Percentiles rank a stretch among this genome's conserved stretches.
These are phyloP conservation scores for Colletotrichum liaoningense DNA, from an alignment of 2,329 filamentous ascomycete genomes.

Conservation along the genomic window DNA sequence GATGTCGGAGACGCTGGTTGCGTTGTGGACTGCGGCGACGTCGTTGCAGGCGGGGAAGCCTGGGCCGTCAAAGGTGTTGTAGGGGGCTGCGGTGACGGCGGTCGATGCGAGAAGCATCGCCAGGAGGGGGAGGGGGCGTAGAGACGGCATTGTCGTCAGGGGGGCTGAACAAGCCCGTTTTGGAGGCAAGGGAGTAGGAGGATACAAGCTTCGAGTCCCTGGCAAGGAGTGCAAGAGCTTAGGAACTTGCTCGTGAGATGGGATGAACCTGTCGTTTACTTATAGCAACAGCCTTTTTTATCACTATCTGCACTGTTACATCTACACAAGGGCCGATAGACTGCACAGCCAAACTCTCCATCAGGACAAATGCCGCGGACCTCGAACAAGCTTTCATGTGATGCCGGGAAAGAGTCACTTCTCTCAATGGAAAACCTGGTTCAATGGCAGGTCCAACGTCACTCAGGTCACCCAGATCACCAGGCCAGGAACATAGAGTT, in stretches of 20 bases:
- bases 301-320: no score
- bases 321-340: no score
- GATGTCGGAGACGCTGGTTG: constrained; percentile 58
- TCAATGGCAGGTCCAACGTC: background rate
- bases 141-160: background rate
- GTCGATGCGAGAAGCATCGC: constrained; percentile 36
- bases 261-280: background rate
- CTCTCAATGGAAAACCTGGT: background rate
- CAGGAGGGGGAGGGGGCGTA: background rate
- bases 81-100: constrained; percentile 45
- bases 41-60: constrained; percentile 60
- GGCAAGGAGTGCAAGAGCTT: background rate
- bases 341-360: background rate
- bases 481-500: constrained; percentile 13
- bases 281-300: background rate
- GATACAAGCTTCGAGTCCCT: background rate
- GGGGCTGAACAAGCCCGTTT: background rate
- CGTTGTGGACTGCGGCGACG: constrained; percentile 56
- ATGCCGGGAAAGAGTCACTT: background rate
- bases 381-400: constrained; percentile 13
- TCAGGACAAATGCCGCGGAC: constrained; percentile 2
- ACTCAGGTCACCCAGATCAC: constrained; percentile 8
- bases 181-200: background rate
- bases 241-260: background rate
- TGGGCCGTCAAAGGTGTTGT: constrained; percentile 62